Evolutionary conservation across 225 moss, liverwort and hornwort genomes (phyloP), one percentile per base, ranked within the genome.

Genomic region (Anthoceros angustus): DNA sequence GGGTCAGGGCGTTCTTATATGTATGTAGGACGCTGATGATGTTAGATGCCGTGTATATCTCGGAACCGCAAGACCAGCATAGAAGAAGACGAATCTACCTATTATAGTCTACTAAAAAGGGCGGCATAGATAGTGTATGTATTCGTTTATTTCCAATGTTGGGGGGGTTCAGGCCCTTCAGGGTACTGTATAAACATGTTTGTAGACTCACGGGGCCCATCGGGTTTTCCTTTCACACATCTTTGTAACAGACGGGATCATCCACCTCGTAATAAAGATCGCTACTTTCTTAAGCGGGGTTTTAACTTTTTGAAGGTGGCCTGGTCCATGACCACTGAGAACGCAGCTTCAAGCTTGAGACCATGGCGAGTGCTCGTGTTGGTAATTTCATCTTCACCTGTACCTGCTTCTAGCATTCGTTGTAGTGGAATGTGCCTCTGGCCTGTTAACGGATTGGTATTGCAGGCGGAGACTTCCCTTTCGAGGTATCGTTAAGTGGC

Each of bases 391-490:
- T 9, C 9, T 20, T 14, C 20, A 20, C 5, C 20, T 50, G 43
- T 50, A 14, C 14, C 20, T 14, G 49, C 20, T 50, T 50, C 4
- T 5, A 3, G 20, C 49, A 50, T 11, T 50, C 49, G 5, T 50
- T 3, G 16, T 4, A 50, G 4, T 7, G 15, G 49, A 8, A 14
- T 7, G 49, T 9, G 43, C 9, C 43, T 45, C 43, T 8, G 20
- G 15, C 8, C 49, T 50, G 49, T 50, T 5, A 8, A 7, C n/a
- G n/a, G n/a, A n/a, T n/a, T n/a, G n/a, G n/a, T n/a, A n/a, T 8
- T 78, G 66, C 74, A 86, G 91, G 83, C 68, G 86, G 80, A 75
- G 87, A 83, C 32, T 76, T 86, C 49, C 87, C 87, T 11, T 94
- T 90, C 68, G 80, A 84, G 68, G 71, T 94, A 46, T 77, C 81